Conservation (phyloP, 2,329 filamentous ascomycete species). For the Rachicladosporium sp. region DNA sequence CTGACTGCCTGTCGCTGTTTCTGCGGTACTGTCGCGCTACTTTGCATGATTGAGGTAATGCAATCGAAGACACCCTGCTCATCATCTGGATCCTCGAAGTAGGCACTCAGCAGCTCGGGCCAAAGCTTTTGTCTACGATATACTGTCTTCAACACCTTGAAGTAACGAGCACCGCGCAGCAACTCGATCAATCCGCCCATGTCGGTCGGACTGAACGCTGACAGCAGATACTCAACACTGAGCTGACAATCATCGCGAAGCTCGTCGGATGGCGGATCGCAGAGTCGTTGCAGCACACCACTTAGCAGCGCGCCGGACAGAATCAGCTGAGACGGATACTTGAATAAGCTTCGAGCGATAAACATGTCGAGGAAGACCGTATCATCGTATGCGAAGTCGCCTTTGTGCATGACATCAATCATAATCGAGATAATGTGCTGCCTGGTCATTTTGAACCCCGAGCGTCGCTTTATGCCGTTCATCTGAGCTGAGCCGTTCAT, state of each 20-base stretch:
- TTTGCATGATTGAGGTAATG: conserved; percentile 60
- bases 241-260: conserved; percentile 88
- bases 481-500: conserved; percentile 14
- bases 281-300: conserved; percentile 68
- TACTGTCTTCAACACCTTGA: conserved; percentile 79
- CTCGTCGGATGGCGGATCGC: conserved; percentile 67
- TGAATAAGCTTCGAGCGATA: conserved; percentile 85
- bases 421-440: conserved; percentile 89
- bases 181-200: conserved; percentile 61
- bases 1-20: conserved; percentile 65
- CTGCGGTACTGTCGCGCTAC: conserved; percentile 48
- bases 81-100: conserved; percentile 74
- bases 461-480: conserved; percentile 15
- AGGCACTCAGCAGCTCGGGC: conserved; percentile 62
- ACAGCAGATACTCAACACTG: conserved; percentile 91
- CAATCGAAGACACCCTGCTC: conserved; percentile 65
- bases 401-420: conserved; percentile 73
- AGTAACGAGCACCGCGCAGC: conserved; percentile 72
- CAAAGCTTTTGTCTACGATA: conserved; percentile 73
- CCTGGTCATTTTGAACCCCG: conserved; percentile 49
- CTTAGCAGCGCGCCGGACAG: conserved; percentile 78
- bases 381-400: conserved; percentile 64
- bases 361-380: conserved; percentile 98
- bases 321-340: conserved; percentile 91
- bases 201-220: conserved; percentile 82